Conservation (phyloP, 164 flowering plant species). For the Berberis thunbergii region DNA sequence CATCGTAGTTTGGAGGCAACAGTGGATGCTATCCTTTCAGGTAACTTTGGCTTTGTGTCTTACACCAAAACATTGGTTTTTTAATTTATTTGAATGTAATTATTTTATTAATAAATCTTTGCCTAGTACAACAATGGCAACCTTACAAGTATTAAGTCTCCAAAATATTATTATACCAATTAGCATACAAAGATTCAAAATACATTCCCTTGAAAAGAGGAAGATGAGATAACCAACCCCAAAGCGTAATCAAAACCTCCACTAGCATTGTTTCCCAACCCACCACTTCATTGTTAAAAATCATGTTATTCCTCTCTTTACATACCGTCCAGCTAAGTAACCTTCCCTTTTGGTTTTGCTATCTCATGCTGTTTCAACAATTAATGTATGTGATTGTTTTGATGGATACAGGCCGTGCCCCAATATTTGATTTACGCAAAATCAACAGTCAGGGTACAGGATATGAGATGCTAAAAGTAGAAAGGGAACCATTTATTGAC, state of each 20-base stretch:
- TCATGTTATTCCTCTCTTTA: too few relatives aligned
- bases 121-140: not conserved
- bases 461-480: constrained; percentile 8
- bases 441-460: constrained; percentile 25
- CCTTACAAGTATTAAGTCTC: too few relatives aligned
- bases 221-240: too few relatives aligned
- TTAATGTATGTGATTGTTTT: not conserved
- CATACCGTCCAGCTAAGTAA: too few relatives aligned
- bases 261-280: too few relatives aligned
- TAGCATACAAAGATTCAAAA: too few relatives aligned
- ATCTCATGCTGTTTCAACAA: too few relatives aligned
- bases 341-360: not conserved
- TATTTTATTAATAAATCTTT: not conserved
- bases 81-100: not conserved
- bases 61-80: not conserved
- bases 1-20: constrained; percentile 80
- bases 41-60: constrained; percentile 17
- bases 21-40: constrained; percentile 86
- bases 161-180: too few relatives aligned
- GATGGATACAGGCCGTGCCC: constrained; percentile 45
- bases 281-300: too few relatives aligned
- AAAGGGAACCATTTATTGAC: constrained; percentile 17
- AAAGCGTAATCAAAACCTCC: too few relatives aligned
- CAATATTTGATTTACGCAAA: constrained; percentile 60
- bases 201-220: too few relatives aligned